Conservation (phyloP, 352 stramenopile species). For the Sclerospora graminicola region DNA sequence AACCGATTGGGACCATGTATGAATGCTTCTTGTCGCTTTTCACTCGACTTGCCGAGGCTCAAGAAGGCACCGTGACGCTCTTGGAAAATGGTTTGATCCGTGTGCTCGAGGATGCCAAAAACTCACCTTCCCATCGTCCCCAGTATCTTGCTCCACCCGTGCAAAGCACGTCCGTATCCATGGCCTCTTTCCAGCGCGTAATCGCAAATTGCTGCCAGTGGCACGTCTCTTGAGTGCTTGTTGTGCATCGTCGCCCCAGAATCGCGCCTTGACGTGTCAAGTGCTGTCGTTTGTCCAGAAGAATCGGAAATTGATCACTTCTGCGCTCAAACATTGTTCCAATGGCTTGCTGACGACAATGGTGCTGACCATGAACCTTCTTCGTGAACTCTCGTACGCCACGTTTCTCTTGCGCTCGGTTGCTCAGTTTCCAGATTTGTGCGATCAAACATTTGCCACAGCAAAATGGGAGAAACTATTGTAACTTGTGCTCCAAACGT, state of each 20-base stretch:
- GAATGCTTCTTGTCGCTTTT: no score
- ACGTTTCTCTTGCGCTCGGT: no score
- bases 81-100: no score
- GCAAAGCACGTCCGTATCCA: conserved; percentile 24
- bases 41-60: conserved; percentile 39
- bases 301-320: conserved; percentile 64
- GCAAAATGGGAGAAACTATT: conserved; percentile 73
- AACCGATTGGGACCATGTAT: conserved; percentile 72
- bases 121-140: conserved; percentile 55
- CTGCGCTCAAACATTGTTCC: no score
- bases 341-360: no score
- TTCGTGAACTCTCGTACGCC: no score
- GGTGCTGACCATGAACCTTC: no score
- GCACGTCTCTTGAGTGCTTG: conserved; percentile 51
- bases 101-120: no score
- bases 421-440: no score
- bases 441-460: conserved; percentile 39
- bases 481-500: no score
- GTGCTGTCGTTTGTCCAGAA: conserved; percentile 47
- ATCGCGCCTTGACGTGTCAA: conserved; percentile 43
- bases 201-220: conserved; percentile 68
- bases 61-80: conserved; percentile 65
- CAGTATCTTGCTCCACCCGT: conserved; percentile 39
- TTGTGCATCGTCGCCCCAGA: no score
- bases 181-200: no score